Conservation (phyloP, 2,329 filamentous ascomycete genomes). For the Aspergillus sp. region DNA sequence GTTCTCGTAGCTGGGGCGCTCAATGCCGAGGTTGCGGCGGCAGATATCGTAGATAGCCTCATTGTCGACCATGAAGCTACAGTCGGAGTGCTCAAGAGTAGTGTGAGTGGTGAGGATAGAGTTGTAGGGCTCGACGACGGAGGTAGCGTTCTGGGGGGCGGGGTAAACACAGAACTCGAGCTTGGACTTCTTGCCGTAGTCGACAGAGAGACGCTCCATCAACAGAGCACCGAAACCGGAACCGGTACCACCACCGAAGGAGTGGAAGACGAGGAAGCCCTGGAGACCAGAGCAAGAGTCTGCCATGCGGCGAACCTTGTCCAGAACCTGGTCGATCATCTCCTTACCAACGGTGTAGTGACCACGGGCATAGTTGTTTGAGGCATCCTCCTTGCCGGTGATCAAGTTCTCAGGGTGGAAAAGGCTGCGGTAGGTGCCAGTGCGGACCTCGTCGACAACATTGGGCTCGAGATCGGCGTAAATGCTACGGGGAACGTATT, state of each 20-base stretch:
- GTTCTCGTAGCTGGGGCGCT: conserved; percentile 98
- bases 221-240: conserved; percentile 97
- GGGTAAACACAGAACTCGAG: conserved; percentile 99
- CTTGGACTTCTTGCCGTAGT: conserved; percentile 99
- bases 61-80: conserved; percentile 99
- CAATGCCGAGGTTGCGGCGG: conserved; percentile 93
- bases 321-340: conserved; percentile 95
- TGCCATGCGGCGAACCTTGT: conserved; percentile 96
- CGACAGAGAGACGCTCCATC: conserved; percentile 97
- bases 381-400: conserved; percentile 99
- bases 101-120: conserved; percentile 99
- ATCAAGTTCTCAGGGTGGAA: conserved; percentile 99
- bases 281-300: conserved; percentile 98
- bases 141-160: conserved; percentile 93
- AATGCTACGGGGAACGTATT: conserved; percentile 98
- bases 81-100: conserved; percentile 98
- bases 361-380: conserved; percentile 99
- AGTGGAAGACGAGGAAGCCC: conserved; percentile 99
- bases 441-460: conserved; percentile 98
- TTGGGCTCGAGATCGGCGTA: conserved; percentile 99
- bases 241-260: conserved; percentile 97
- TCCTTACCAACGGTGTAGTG: conserved; percentile 99
- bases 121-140: conserved; percentile 99
- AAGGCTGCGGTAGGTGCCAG: conserved; percentile 89
- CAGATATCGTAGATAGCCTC: conserved; percentile 99